Percentiles rank a stretch among this genome's conserved stretches.
These are phyloP conservation scores for Aspergillus calidoustus DNA, from an alignment of 2,329 filamentous ascomycete genomes.

Conservation along the genomic window DNA sequence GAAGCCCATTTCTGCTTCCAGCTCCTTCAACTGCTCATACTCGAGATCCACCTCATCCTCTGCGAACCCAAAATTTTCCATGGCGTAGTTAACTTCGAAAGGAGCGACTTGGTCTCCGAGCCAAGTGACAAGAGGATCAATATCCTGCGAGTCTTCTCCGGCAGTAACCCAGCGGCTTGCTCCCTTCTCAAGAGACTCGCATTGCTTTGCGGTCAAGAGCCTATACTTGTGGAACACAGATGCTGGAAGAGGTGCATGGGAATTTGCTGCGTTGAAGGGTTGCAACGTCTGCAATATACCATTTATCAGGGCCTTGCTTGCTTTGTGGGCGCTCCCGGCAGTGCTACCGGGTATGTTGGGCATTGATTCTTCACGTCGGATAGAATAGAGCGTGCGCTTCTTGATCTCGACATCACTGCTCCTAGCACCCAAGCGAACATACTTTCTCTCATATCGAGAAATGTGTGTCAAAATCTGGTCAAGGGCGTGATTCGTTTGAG, in stretches of 20 bases:
- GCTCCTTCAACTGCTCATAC: constrained; percentile 63
- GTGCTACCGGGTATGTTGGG: constrained; percentile 47
- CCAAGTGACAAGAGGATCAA: constrained; percentile 58
- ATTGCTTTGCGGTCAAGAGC: constrained; percentile 67
- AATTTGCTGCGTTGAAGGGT: constrained; percentile 44
- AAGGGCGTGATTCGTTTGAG: constrained; percentile 88
- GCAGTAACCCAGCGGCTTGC: constrained; percentile 50
- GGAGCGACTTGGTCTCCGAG: constrained; percentile 57
- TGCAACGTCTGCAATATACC: constrained; percentile 48
- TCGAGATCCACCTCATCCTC: constrained; percentile 66
- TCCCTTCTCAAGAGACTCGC: constrained; percentile 61
- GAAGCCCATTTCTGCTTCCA: constrained; percentile 61
- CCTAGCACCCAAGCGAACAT: constrained; percentile 71
- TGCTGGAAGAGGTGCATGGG: constrained; percentile 56
- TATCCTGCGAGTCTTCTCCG: constrained; percentile 28
- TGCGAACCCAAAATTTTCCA: constrained; percentile 58
- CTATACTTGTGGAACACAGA: constrained; percentile 58
- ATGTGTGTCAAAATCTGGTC: constrained; percentile 77
- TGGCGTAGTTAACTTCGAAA: constrained; percentile 50
- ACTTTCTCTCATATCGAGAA: constrained; percentile 63
- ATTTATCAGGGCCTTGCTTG: constrained; percentile 50
- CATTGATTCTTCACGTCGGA: constrained; percentile 50
- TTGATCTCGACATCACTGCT: constrained; percentile 70
- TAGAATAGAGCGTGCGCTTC: constrained; percentile 67
- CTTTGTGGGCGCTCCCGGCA: constrained; percentile 43